Percentiles rank a stretch among this genome's conserved stretches.
Conservation (phyloP, 2,329 filamentous ascomycete genomes). For the Penicillium glabrum region DNA sequence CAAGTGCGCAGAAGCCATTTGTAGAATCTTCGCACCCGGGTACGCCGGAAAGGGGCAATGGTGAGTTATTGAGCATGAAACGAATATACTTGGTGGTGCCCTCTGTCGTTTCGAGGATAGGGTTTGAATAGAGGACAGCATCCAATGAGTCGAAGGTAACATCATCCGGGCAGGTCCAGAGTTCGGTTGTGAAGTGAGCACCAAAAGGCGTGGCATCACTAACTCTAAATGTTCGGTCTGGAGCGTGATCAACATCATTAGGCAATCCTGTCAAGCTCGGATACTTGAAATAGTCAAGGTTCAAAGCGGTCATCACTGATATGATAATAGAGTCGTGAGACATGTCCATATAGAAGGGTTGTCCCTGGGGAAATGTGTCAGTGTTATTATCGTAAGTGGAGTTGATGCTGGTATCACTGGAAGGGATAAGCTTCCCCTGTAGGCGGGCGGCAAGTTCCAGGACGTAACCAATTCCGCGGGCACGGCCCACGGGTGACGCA, state of each 20-base stretch:
- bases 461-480: constrained; percentile 55
- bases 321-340: constrained; percentile 56
- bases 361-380: constrained; percentile 48
- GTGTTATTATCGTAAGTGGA: constrained; percentile 49
- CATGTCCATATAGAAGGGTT: constrained; percentile 55
- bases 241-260: constrained; percentile 35
- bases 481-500: constrained; percentile 52
- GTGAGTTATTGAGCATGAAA: constrained; percentile 32
- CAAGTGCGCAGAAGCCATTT: constrained; percentile 32
- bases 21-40: constrained; percentile 22
- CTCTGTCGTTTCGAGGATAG: constrained; percentile 11
- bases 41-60: constrained; percentile 30
- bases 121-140: constrained; percentile 38
- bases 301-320: constrained; percentile 52
- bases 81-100: constrained; percentile 28
- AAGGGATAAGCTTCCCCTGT: constrained; percentile 47
- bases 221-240: constrained; percentile 51
- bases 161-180: constrained; percentile 50
- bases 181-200: constrained; percentile 55
- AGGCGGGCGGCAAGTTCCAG: constrained; percentile 54
- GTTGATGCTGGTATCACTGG: constrained; percentile 55
- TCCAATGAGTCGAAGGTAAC: constrained; percentile 25
- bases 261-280: constrained; percentile 27
- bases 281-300: constrained; percentile 53
- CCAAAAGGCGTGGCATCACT: constrained; percentile 57